Base-by-base conservation (phyloP, 257 asterid genomes). In the Ajuga chamaepitys region DNA sequence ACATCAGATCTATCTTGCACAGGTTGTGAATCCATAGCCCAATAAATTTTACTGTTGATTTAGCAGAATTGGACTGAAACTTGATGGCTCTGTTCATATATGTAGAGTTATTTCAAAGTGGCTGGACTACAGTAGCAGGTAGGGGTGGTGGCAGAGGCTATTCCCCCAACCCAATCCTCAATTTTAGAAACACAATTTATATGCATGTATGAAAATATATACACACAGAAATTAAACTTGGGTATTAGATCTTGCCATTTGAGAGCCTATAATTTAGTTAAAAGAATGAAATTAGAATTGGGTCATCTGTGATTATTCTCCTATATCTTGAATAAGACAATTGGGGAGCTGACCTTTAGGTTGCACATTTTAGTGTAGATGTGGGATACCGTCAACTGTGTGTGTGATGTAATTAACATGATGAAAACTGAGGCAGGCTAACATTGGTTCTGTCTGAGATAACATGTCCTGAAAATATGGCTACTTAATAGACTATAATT, bases 1-100 rank as follows among this genome's bases (percentile, higher is more conserved):
- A 3, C 82, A 85, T 70, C 95, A 88, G 80, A 80, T 86, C 64
- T 94, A 90, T 79, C 83, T 90, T 60, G 99, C 99, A 8, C 99
- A 94, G 95, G 97, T 90, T 73, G 65, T 68, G 59, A 65, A 32
- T 74, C n/a, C 63, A 35, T 48, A 17, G 40, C 50, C 42, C 25
- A 45, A 46, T 41, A 11, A 28, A 56, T 40, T 65, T 21, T 47
- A 28, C 24, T 58, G 58, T 11, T 62, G 28, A 54, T 48, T 46
- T 9, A 9, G 40, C 25, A 18, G 20, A 47, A 11, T 42, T 62
- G 20, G 44, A 13, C 24, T 44, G 53, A 56, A 40, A 52, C 34
- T 5, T 40, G 32, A 45, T 25, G 38, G 52, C 62, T 64, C 17
- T 32, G 42, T 30, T 30, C 50, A 50, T 9, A 17, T 18, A 34